Conservation (phyloP, 306 rosid genomes). For the Fragaria ananassa region DNA sequence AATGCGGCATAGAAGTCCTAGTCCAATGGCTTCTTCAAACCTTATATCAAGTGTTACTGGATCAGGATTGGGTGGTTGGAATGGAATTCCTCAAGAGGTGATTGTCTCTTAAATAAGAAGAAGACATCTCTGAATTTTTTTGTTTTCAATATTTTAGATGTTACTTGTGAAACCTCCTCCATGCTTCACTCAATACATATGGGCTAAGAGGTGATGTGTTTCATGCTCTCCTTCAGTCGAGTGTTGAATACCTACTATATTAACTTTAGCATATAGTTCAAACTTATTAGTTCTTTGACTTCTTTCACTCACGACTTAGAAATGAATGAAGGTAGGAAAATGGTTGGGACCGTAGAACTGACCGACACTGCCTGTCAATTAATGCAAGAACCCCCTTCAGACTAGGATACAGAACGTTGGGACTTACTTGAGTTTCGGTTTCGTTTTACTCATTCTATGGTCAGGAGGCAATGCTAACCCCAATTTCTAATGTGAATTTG, state of each 20-base stretch:
- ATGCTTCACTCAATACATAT: conserved; percentile 7
- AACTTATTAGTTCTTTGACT: not conserved
- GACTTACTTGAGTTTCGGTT: not conserved
- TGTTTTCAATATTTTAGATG: not conserved
- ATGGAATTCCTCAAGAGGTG: conserved; percentile 89
- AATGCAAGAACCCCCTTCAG: conserved; percentile 8
- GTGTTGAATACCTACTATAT: conserved; percentile 2
- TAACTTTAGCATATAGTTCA: not conserved
- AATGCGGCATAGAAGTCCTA: conserved; percentile 95
- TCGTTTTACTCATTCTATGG: not conserved
- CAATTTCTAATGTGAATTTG: not conserved
- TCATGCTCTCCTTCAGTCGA: not conserved
- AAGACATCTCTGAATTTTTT: not conserved
- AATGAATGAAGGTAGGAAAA: conserved; percentile 1
- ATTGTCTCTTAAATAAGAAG: conserved; percentile 19
- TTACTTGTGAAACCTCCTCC: not conserved
- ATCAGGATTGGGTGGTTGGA: conserved; percentile 85
- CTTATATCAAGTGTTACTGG: conserved; percentile 77
- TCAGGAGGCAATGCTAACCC: not conserved
- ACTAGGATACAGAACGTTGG: not conserved
- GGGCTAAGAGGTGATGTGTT: not conserved
- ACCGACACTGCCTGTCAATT: conserved; percentile 9
- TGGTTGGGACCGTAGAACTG: conserved; percentile 4
- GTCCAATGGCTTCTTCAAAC: conserved; percentile 97
- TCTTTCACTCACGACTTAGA: not conserved